A percentile compares a stretch with the other conserved stretches of the same genome.
Evolutionary conservation across 352 stramenopile genomes (phyloP).

Genomic region (Stephanocyclus meneghinianus): DNA sequence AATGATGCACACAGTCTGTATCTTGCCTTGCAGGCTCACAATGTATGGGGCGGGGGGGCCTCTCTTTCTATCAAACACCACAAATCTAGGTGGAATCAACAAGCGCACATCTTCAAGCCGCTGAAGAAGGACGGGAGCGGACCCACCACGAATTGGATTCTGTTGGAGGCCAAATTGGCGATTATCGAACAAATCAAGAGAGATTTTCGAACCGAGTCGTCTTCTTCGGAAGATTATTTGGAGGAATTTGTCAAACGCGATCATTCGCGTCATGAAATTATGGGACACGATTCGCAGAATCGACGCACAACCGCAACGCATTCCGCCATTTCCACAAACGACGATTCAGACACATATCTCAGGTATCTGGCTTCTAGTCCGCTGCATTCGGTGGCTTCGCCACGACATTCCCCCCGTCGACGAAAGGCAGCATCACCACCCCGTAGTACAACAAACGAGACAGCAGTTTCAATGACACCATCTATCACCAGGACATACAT

Average conservation of each 20-base stretch:
- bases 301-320: conserved; percentile 20
- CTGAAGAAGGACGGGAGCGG: conserved; percentile 52
- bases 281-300: background rate
- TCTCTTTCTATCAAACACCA: background rate
- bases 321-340: background rate
- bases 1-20: conserved; percentile 48
- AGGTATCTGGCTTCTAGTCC: conserved; percentile 22
- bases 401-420: background rate
- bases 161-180: conserved; percentile 52
- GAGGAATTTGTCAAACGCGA: conserved; percentile 61
- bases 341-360: conserved; percentile 27
- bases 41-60: conserved; percentile 39
- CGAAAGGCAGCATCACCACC: conserved; percentile 5
- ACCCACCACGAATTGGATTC: conserved; percentile 53
- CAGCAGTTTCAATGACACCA: background rate
- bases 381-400: background rate
- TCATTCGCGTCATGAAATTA: conserved; percentile 37
- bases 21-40: conserved; percentile 36
- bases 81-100: conserved; percentile 28
- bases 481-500: conserved; percentile 30
- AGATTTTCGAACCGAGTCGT: conserved; percentile 20
- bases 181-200: conserved; percentile 41
- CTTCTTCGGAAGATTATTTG: conserved; percentile 34
- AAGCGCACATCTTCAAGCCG: conserved; percentile 58
- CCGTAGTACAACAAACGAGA: conserved; percentile 5